Conservation (phyloP, 306 rosid genomes). For the Pyrus communis region DNA sequence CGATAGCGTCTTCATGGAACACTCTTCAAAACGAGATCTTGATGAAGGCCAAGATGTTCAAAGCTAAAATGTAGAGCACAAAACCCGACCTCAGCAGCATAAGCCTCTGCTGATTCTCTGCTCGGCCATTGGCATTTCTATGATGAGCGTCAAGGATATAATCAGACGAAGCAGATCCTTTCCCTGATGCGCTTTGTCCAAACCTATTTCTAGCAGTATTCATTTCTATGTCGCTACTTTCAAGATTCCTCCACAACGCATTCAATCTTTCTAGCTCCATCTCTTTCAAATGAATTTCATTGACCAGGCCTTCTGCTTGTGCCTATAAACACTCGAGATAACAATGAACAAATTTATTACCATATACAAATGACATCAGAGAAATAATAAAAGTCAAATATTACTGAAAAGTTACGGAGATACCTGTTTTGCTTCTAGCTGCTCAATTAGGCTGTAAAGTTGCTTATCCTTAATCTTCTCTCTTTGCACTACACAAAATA, state of each 20-base stretch:
- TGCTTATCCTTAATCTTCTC: constrained; percentile 85
- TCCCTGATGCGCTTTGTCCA: constrained; percentile 44
- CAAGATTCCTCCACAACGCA: constrained; percentile 44
- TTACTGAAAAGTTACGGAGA: background rate
- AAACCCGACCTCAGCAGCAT: constrained; percentile 81
- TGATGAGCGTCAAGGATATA: constrained; percentile 48
- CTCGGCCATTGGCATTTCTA: constrained; percentile 53
- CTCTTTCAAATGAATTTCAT: constrained; percentile 70
- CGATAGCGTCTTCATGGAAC: background rate
- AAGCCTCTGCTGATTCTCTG: constrained; percentile 71
- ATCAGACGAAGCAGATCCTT: constrained; percentile 43
- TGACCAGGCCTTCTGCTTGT: constrained; percentile 81
- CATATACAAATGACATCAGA: background rate
- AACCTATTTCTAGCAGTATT: constrained; percentile 57
- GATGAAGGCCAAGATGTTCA: constrained; percentile 71
- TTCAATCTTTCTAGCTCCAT: constrained; percentile 80
- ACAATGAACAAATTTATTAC: background rate
- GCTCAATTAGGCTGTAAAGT: constrained; percentile 83
- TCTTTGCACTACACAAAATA: constrained; percentile 62
- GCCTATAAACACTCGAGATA: constrained; percentile 36
- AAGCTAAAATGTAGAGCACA: constrained; percentile 78
- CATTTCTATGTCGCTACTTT: constrained; percentile 37
- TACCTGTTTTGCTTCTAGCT: constrained; percentile 77
- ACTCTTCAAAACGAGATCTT: constrained; percentile 58
- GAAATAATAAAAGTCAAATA: background rate